phyloP scores from a whole-genome alignment of 2,329 filamentous ascomycete genomes.

The Trichophyton verrucosum region DNA sequence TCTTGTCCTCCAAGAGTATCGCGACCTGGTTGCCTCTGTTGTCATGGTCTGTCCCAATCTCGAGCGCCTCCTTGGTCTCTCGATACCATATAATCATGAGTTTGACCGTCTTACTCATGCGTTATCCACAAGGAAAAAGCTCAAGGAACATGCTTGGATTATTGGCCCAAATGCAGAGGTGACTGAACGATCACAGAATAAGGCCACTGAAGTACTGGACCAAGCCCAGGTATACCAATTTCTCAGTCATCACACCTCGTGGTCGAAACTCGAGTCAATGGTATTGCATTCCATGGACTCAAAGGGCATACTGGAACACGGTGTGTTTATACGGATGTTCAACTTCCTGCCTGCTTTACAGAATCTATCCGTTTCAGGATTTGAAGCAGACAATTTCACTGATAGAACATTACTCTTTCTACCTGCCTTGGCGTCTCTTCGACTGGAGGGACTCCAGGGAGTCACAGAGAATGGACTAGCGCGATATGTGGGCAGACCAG shows the following conservation, averaged over 20 bases:
- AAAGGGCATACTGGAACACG: conserved; percentile 39
- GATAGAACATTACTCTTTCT: conserved; percentile 43
- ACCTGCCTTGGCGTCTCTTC: conserved; percentile 40
- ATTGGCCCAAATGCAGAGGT: conserved; percentile 35
- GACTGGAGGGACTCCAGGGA: conserved; percentile 44
- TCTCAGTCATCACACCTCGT: conserved; percentile 41
- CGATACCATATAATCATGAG: conserved; percentile 40
- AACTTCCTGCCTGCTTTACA: conserved; percentile 41
- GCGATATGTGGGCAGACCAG: conserved; percentile 38
- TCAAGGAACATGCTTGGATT: conserved; percentile 48
- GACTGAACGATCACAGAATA: conserved; percentile 24
- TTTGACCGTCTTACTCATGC: conserved; percentile 46
- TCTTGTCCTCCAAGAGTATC: conserved; percentile 36
- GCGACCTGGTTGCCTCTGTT: conserved; percentile 42
- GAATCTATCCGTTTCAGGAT: conserved; percentile 43
- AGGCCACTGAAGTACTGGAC: conserved; percentile 31
- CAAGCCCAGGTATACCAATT: conserved; percentile 39
- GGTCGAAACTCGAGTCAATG: conserved; percentile 41
- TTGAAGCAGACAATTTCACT: conserved; percentile 43
- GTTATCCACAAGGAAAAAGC: conserved; percentile 40
- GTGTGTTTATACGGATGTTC: conserved; percentile 43
- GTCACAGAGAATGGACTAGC: conserved; percentile 45
- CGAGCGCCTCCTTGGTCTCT: conserved; percentile 43
- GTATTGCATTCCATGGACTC: conserved; percentile 38
- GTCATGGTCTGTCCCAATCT: conserved; percentile 48